Percentiles rank a stretch among this genome's conserved stretches.
Evolutionary conservation across 805 yeast species (phyloP).

Genomic region (Ogataea populi-albae): DNA sequence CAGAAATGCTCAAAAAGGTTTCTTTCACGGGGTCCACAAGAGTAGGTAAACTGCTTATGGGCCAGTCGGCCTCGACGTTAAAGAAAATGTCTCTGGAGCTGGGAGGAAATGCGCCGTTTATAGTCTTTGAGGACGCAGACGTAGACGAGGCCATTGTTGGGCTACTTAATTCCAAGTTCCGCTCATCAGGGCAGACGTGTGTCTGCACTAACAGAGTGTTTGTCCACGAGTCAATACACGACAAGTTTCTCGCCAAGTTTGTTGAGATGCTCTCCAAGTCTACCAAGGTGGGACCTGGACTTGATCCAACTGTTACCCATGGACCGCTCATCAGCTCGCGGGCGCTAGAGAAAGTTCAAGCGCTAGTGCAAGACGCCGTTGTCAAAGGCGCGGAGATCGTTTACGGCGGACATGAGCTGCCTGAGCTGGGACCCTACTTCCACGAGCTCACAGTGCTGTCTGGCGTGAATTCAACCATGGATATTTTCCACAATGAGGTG

Average conservation of each 20-base stretch:
- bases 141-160: constrained; percentile 61
- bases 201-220: constrained; percentile 71
- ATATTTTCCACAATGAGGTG: constrained; percentile 60
- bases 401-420: constrained; percentile 54
- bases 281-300: constrained; percentile 60
- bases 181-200: constrained; percentile 79
- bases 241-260: constrained; percentile 50
- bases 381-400: constrained; percentile 57
- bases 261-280: constrained; percentile 40
- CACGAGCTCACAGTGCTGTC: constrained; percentile 64
- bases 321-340: constrained; percentile 68
- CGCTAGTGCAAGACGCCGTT: constrained; percentile 62
- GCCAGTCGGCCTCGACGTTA: constrained; percentile 55
- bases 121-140: constrained; percentile 70
- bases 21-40: constrained; percentile 78
- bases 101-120: constrained; percentile 80
- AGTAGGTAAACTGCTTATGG: constrained; percentile 65
- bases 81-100: constrained; percentile 71
- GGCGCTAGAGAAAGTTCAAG: constrained; percentile 56
- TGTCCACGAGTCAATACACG: constrained; percentile 60
- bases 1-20: constrained; percentile 55
- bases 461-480: constrained; percentile 54
- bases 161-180: constrained; percentile 60
- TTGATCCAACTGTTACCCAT: constrained; percentile 55
- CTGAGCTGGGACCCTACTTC: constrained; percentile 62